Evolutionary conservation across 1,284 basidiomycete species (phyloP).

Genomic region (Anthracocystis walkeri): DNA sequence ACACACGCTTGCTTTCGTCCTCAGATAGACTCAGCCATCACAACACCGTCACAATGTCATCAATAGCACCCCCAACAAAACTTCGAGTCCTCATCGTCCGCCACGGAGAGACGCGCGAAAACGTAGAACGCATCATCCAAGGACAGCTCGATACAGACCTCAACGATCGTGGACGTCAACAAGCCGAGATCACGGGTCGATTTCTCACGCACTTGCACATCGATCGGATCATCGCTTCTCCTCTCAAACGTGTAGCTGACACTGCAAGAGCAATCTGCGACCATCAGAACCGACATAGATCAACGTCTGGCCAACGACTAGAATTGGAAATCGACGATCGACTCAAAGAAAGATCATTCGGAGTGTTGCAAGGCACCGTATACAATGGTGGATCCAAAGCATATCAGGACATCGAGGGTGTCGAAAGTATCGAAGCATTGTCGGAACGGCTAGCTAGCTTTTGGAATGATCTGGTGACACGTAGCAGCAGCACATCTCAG

Average conservation of each 20-base stretch:
- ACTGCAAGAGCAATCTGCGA: slow-evolving; percentile 37
- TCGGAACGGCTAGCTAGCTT: slow-evolving; percentile 51
- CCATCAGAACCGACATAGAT: slow-evolving; percentile 9
- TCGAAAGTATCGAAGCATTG: slow-evolving; percentile 54
- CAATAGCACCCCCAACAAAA: slow-evolving; percentile 6
- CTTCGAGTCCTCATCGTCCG: slow-evolving; percentile 61
- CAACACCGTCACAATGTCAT: background rate
- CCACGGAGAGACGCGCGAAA: slow-evolving; percentile 67
- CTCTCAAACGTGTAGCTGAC: slow-evolving; percentile 55
- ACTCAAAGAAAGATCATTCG: slow-evolving; percentile 64
- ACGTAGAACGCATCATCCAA: slow-evolving; percentile 66
- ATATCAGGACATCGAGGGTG: slow-evolving; percentile 59
- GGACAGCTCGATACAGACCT: slow-evolving; percentile 67
- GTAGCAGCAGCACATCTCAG: background rate
- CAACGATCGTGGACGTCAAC: slow-evolving; percentile 54
- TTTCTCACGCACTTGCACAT: slow-evolving; percentile 51
- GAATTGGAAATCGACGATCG: slow-evolving; percentile 52
- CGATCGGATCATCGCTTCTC: slow-evolving; percentile 60
- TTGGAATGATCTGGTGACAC: slow-evolving; percentile 57
- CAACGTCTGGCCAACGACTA: background rate
- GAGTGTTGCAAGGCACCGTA: slow-evolving; percentile 60
- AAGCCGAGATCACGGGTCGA: slow-evolving; percentile 55
- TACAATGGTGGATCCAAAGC: slow-evolving; percentile 51
- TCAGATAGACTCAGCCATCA: too few species aligned
- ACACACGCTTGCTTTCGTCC: background rate